Conservation (phyloP, 2,329 filamentous ascomycete genomes). For the Xylaria sp. region DNA sequence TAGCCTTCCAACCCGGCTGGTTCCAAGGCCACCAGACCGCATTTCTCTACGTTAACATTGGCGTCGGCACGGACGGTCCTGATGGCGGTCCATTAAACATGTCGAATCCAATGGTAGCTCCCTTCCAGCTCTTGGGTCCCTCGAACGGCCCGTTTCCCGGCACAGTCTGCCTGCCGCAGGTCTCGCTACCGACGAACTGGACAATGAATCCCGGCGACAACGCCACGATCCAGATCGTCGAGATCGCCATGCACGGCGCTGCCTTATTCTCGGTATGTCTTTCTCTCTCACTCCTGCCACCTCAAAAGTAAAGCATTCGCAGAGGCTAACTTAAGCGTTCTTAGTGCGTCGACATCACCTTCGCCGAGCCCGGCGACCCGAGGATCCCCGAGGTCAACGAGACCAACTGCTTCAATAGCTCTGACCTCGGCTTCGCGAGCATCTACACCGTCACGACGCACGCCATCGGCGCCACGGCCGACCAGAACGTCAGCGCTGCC, state of each 20-base stretch:
- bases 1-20: constrained; percentile 94
- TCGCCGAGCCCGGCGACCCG: constrained; percentile 75
- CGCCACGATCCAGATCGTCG: constrained; percentile 77
- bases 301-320: background rate
- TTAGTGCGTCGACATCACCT: constrained; percentile 93
- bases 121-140: constrained; percentile 84
- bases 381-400: constrained; percentile 73
- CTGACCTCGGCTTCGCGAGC: constrained; percentile 74
- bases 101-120: constrained; percentile 79
- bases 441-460: constrained; percentile 72
- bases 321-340: background rate
- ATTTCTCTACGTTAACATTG: constrained; percentile 89
- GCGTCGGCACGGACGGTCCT: constrained; percentile 73
- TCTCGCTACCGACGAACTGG: constrained; percentile 77
- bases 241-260: constrained; percentile 73
- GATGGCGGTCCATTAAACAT: constrained; percentile 78
- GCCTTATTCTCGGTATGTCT: constrained; percentile 69
- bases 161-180: constrained; percentile 86
- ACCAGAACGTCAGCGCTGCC: constrained; percentile 41
- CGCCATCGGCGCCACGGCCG: constrained; percentile 45
- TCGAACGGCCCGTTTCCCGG: constrained; percentile 85
- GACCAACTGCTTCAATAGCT: constrained; percentile 89
- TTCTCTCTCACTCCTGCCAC: background rate
- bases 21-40: constrained; percentile 86
- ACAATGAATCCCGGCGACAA: constrained; percentile 80